Evolutionary conservation across 2,329 filamentous ascomycete genomes (phyloP).

Genomic region (Hirsutella rhossiliensis): DNA sequence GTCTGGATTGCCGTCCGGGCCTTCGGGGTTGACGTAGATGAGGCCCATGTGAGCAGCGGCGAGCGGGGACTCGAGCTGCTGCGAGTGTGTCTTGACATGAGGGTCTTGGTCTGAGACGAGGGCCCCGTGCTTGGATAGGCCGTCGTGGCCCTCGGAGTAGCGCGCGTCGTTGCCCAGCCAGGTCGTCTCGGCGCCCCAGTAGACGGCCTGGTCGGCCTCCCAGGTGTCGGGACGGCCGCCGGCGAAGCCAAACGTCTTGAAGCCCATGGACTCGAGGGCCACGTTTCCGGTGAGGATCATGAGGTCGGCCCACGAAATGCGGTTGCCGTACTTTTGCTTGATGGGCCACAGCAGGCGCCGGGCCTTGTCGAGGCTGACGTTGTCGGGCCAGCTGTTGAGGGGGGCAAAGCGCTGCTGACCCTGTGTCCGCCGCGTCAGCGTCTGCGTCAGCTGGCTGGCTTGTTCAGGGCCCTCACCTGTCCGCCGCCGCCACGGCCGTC

Average conservation of each 20-base stretch:
- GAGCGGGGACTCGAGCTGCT: slow-evolving; percentile 56
- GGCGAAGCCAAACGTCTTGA: slow-evolving; percentile 62
- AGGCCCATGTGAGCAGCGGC: slow-evolving; percentile 58
- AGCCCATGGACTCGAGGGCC: slow-evolving; percentile 64
- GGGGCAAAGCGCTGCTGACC: slow-evolving; percentile 73
- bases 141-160: slow-evolving; percentile 40
- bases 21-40: slow-evolving; percentile 75
- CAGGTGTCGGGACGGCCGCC: slow-evolving; percentile 61
- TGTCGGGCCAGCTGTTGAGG: slow-evolving; percentile 73
- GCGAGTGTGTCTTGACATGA: slow-evolving; percentile 39
- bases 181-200: slow-evolving; percentile 67
- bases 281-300: slow-evolving; percentile 63
- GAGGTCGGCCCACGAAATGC: slow-evolving; percentile 71
- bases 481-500: slow-evolving; percentile 68
- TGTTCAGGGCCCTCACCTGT: slow-evolving; percentile 29
- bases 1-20: slow-evolving; percentile 61
- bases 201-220: slow-evolving; percentile 64
- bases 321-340: slow-evolving; percentile 76
- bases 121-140: slow-evolving; percentile 21
- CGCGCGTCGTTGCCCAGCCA: slow-evolving; percentile 66
- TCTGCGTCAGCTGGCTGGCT: no score
- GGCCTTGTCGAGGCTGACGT: slow-evolving; percentile 67
- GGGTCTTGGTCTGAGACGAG: slow-evolving; percentile 22
- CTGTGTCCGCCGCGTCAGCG: slow-evolving; percentile 4
- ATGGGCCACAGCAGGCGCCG: slow-evolving; percentile 69